Evolutionary conservation across 768 basidiomycete genomes (phyloP).

Genomic region (Xerocomellus amylosporus): DNA sequence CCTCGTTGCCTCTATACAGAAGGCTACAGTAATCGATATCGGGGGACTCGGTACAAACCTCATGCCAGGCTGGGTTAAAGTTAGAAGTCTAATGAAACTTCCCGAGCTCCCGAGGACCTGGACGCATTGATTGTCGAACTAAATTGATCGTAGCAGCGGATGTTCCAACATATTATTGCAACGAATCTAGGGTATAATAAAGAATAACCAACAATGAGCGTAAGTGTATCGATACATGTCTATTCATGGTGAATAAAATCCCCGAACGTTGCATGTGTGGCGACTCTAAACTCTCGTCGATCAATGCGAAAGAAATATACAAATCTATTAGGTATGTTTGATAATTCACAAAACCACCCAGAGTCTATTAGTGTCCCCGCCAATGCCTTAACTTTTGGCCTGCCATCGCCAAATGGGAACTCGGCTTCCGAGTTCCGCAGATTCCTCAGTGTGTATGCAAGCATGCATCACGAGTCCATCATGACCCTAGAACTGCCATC

Average conservation of each 20-base stretch:
- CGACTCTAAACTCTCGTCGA: background rate
- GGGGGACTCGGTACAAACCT: too few species aligned
- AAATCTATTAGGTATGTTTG: too few species aligned
- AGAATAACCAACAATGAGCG: too few species aligned
- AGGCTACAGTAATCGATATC: too few species aligned
- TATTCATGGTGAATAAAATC: background rate
- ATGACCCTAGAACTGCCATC: slow-evolving; percentile 53
- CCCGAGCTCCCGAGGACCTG: background rate
- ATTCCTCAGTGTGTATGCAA: too few species aligned
- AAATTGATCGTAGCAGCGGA: background rate
- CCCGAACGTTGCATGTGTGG: background rate
- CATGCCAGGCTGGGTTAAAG: too few species aligned
- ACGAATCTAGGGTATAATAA: background rate
- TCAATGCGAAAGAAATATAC: background rate
- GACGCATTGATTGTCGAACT: background rate
- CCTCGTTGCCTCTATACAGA: too few species aligned
- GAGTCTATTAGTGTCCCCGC: background rate
- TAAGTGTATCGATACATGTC: slow-evolving; percentile 4
- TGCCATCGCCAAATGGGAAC: background rate
- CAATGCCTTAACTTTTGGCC: background rate
- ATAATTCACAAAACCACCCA: too few species aligned
- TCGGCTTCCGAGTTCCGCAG: background rate
- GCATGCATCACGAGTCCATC: background rate
- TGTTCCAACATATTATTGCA: background rate
- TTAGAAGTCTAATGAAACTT: background rate